These are phyloP conservation scores for Eucalyptus shirleyi DNA, from an alignment of 345 rosid genomes.

Conservation along the genomic window DNA sequence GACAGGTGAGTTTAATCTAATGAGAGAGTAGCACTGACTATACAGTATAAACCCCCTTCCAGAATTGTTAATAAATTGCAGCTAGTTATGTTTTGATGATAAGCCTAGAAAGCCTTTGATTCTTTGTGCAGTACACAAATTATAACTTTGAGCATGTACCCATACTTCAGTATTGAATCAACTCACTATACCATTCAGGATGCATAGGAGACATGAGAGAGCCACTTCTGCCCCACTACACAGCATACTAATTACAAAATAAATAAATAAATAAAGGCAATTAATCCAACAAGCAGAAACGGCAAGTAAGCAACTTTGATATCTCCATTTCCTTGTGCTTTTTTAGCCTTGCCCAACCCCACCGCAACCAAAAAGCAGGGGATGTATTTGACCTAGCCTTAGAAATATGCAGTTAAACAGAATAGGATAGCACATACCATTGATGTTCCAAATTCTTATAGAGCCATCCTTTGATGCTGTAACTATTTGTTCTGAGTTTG, in stretches of 20 bases:
- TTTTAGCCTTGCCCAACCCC: background rate
- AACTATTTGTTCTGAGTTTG: constrained; percentile 79
- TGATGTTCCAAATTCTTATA: constrained; percentile 87
- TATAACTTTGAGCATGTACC: background rate
- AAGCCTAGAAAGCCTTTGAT: background rate
- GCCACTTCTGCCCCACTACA: background rate
- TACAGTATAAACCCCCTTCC: background rate
- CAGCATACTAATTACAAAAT: background rate
- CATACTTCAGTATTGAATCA: background rate
- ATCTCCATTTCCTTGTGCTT: background rate
- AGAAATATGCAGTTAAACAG: background rate
- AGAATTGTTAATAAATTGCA: background rate
- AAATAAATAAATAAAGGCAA: background rate
- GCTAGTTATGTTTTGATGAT: background rate
- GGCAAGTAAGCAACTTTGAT: background rate
- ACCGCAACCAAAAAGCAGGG: background rate
- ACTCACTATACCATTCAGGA: background rate
- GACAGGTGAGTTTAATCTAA: background rate
- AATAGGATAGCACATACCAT: constrained; percentile 36
- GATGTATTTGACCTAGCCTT: background rate
- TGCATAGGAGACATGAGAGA: background rate
- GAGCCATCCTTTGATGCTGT: constrained; percentile 95
- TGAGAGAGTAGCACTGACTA: background rate
- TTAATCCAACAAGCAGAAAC: background rate
- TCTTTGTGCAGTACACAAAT: background rate